Evolutionary conservation across 345 rosid species (phyloP).

Genomic region (Pistacia integerrima): DNA sequence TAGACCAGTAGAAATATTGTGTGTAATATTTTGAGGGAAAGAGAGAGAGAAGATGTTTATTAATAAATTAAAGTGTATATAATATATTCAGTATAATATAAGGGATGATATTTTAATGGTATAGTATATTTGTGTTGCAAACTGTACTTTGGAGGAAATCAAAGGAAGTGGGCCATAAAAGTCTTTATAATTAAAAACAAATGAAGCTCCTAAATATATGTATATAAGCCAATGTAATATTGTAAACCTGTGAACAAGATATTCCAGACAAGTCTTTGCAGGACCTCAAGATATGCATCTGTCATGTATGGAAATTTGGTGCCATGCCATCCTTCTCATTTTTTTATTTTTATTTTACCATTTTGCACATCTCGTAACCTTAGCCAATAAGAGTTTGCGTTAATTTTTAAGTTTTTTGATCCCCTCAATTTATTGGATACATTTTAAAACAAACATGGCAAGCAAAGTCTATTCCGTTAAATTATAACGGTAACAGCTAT

Average conservation of each 20-base stretch:
- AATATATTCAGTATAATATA: neutral
- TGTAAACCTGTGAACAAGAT: slow-evolving; percentile 35
- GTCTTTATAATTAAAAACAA: slow-evolving; percentile 17
- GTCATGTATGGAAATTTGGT: slow-evolving; percentile 25
- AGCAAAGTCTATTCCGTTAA: too few species aligned
- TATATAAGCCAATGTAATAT: neutral
- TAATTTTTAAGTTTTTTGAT: too few species aligned
- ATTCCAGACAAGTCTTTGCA: slow-evolving; percentile 43
- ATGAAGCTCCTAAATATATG: slow-evolving; percentile 21
- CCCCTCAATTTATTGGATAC: too few species aligned
- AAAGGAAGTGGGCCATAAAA: slow-evolving; percentile 12
- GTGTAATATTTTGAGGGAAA: slow-evolving; percentile 16
- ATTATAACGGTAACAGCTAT: too few species aligned
- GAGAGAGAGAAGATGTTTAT: slow-evolving; percentile 15
- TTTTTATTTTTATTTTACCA: too few species aligned
- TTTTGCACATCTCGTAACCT: too few species aligned
- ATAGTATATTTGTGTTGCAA: slow-evolving; percentile 24
- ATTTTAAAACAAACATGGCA: too few species aligned
- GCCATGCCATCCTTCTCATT: slow-evolving; percentile 15
- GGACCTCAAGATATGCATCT: slow-evolving; percentile 23
- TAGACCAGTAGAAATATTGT: slow-evolving; percentile 28
- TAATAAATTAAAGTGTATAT: slow-evolving; percentile 9
- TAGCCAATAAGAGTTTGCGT: too few species aligned
- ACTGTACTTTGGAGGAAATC: slow-evolving; percentile 26
- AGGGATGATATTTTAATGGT: neutral